Evolutionary conservation across 192 early-diverging fungal species (phyloP).

Genomic region (Martensiomyces pterosporus): DNA sequence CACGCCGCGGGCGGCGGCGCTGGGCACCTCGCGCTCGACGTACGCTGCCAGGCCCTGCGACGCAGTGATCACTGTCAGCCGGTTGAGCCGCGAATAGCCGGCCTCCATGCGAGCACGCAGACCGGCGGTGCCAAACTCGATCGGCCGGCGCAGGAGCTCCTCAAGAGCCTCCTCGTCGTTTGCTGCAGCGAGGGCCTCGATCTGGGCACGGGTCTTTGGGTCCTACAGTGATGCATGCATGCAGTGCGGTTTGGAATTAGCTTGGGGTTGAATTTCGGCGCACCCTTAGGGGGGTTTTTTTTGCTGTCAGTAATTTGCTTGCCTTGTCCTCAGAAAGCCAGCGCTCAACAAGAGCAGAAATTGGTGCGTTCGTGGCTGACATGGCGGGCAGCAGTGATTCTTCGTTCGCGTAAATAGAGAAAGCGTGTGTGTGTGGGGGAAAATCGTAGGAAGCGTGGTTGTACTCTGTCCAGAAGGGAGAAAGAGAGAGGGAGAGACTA

Average conservation of each 20-base stretch:
- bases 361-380: not conserved
- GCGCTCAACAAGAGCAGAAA: conserved; percentile 13
- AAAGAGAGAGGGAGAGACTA: no score
- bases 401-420: no score
- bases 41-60: conserved; percentile 80
- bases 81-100: conserved; percentile 91
- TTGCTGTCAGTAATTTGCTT: not conserved
- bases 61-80: conserved; percentile 88
- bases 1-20: conserved; percentile 66
- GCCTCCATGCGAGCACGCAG: conserved; percentile 90
- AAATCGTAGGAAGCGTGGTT: no score
- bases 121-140: conserved; percentile 87
- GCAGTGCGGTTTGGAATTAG: not conserved
- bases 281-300: no score
- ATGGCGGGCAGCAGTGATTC: no score
- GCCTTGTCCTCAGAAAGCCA: conserved; percentile 45
- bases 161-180: conserved; percentile 24
- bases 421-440: no score
- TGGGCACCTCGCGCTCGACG: conserved; percentile 54
- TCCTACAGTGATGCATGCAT: conserved; percentile 11
- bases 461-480: no score
- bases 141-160: conserved; percentile 38
- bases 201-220: conserved; percentile 40
- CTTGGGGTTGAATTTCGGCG: not conserved
- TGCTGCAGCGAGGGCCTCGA: conserved; percentile 23